Conservation (phyloP, 2,329 filamentous ascomycete species). For the Trichoderma sp. region DNA sequence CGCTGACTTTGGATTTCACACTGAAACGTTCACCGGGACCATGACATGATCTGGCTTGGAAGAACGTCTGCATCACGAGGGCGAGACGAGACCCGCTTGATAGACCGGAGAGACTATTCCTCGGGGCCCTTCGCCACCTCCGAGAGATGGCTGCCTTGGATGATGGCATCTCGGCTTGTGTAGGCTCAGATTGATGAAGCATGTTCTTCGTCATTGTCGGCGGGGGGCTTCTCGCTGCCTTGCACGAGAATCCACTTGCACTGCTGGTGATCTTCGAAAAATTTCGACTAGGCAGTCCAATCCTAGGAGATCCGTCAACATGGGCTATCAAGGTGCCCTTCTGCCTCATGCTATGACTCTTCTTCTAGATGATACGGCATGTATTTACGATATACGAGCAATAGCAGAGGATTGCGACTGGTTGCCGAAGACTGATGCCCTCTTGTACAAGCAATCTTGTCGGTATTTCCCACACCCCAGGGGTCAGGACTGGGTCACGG, state of each 20-base stretch:
- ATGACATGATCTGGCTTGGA: background rate
- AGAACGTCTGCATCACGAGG: background rate
- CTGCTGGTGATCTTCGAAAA: background rate
- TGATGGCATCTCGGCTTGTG: background rate
- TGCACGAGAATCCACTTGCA: background rate
- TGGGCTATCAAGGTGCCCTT: background rate
- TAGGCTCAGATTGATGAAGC: background rate
- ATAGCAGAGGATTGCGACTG: background rate
- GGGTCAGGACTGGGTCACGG: background rate
- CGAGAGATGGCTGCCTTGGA: background rate
- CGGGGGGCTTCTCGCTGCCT: background rate
- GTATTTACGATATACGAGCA: background rate
- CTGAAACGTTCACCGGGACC: background rate
- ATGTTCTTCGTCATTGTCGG: background rate
- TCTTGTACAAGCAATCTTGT: background rate
- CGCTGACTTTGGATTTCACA: background rate
- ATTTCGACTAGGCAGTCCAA: background rate
- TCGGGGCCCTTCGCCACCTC: background rate
- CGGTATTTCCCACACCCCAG: background rate
- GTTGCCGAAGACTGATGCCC: background rate
- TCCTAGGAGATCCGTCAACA: background rate
- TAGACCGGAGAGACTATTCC: background rate
- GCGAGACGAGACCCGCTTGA: background rate
- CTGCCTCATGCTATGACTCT: background rate
- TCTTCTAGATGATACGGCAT: background rate